phyloP scores from a whole-genome alignment of 345 rosid species.

The Rhodamnia rubescens region DNA sequence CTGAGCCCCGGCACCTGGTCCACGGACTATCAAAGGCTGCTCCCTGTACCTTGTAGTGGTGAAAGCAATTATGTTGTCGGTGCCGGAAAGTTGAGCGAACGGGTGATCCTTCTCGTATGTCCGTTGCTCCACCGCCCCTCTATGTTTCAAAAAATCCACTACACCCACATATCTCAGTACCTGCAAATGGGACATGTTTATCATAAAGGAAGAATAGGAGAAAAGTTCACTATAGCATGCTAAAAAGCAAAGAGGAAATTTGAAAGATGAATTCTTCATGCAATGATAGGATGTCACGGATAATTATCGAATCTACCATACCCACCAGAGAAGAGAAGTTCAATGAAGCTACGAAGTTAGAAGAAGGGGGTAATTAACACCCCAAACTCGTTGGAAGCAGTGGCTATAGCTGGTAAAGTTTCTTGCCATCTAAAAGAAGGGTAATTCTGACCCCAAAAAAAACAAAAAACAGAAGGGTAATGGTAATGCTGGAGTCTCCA shows the following conservation, averaged over 20 bases:
- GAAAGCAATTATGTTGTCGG: constrained; percentile 95
- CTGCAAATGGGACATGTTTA: constrained; percentile 16
- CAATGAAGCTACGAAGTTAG: background rate
- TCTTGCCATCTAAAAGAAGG: background rate
- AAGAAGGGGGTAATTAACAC: background rate
- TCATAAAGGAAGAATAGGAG: background rate
- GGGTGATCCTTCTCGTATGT: constrained; percentile 80
- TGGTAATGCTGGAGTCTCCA: background rate
- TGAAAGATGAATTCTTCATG: background rate
- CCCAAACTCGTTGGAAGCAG: background rate
- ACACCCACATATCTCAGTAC: constrained; percentile 91
- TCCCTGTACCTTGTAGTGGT: constrained; percentile 80
- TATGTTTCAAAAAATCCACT: constrained; percentile 51
- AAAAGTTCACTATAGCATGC: background rate
- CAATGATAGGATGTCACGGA: background rate
- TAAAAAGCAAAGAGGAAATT: background rate
- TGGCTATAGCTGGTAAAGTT: background rate
- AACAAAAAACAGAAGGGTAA: too few species aligned
- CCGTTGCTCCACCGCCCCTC: constrained; percentile 65
- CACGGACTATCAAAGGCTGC: constrained; percentile 90
- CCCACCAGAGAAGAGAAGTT: background rate
- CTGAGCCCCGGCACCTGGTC: constrained; percentile 98
- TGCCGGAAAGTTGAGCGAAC: constrained; percentile 83
- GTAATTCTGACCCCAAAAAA: background rate
- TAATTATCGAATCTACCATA: background rate